Evolutionary conservation across 2,329 filamentous ascomycete genomes (phyloP).

Genomic region (Simplicillium sp.): DNA sequence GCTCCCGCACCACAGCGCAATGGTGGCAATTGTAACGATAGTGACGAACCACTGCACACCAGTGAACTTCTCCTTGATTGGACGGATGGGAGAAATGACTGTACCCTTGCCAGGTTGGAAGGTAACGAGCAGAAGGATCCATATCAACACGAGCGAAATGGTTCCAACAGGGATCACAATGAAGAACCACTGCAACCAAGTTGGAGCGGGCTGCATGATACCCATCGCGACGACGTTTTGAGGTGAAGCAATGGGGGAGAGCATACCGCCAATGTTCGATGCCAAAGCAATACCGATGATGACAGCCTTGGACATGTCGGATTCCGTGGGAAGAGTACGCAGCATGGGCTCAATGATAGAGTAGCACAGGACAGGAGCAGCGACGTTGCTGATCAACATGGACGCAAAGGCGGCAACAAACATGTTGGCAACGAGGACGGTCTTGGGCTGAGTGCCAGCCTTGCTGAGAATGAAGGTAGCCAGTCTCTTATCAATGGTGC

Average conservation of each 20-base stretch:
- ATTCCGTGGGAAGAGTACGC: conserved; percentile 82
- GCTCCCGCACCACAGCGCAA: conserved; percentile 83
- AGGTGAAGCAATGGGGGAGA: conserved; percentile 92
- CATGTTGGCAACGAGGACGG: conserved; percentile 95
- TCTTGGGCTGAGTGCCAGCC: conserved; percentile 81
- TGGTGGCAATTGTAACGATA: conserved; percentile 72
- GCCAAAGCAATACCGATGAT: conserved; percentile 92
- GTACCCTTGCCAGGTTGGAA: conserved; percentile 82
- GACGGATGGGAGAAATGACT: conserved; percentile 82
- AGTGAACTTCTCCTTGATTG: conserved; percentile 79
- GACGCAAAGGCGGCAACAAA: conserved; percentile 95
- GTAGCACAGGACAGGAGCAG: conserved; percentile 92
- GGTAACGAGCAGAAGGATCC: conserved; percentile 73
- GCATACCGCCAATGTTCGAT: conserved; percentile 92
- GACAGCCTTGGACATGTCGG: conserved; percentile 87
- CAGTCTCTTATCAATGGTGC: conserved; percentile 95
- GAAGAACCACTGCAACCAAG: conserved; percentile 97
- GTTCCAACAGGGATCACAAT: conserved; percentile 87
- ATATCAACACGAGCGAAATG: conserved; percentile 79
- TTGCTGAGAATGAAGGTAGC: conserved; percentile 94
- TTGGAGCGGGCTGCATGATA: conserved; percentile 86
- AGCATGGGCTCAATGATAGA: conserved; percentile 97
- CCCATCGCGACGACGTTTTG: conserved; percentile 95
- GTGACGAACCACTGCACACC: conserved; percentile 91
- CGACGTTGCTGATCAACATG: conserved; percentile 99